Evolutionary conservation across 495 filamentous ascomycete genomes (phyloP).

Genomic region (Xylaria acuta): DNA sequence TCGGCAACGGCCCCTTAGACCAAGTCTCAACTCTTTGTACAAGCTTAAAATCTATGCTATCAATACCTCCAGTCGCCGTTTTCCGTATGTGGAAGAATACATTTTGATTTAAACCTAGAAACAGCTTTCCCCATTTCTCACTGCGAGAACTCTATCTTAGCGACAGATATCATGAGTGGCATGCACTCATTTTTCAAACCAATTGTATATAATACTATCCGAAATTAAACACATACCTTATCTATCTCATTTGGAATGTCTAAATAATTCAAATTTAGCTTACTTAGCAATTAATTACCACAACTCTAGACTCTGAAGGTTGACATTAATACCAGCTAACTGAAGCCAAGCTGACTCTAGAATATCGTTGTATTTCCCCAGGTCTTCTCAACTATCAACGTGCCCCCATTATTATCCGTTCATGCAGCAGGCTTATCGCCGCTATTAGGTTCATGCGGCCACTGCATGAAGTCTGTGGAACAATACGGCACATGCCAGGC

Average conservation of each 20-base stretch:
- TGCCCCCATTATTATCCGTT: background rate
- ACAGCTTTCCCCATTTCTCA: background rate
- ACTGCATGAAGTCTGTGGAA: constrained; percentile 2
- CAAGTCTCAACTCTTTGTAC: background rate
- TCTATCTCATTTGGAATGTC: background rate
- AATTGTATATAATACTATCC: background rate
- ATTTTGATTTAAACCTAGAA: background rate
- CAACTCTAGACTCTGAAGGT: background rate
- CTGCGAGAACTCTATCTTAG: background rate
- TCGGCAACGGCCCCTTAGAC: background rate
- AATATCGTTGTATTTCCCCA: background rate
- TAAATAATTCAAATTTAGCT: background rate
- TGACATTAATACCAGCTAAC: background rate
- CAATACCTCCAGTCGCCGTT: too few relatives aligned
- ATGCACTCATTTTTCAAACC: too few relatives aligned
- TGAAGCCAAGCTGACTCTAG: background rate
- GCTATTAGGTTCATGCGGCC: background rate
- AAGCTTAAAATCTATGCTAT: background rate
- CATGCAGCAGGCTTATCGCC: background rate
- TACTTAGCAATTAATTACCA: background rate
- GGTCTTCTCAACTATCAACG: background rate
- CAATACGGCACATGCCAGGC: background rate
- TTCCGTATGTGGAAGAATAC: background rate
- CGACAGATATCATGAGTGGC: too few relatives aligned
- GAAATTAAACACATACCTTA: background rate